Conservation (phyloP, 768 basidiomycete genomes). For the Boletus insuetus region DNA sequence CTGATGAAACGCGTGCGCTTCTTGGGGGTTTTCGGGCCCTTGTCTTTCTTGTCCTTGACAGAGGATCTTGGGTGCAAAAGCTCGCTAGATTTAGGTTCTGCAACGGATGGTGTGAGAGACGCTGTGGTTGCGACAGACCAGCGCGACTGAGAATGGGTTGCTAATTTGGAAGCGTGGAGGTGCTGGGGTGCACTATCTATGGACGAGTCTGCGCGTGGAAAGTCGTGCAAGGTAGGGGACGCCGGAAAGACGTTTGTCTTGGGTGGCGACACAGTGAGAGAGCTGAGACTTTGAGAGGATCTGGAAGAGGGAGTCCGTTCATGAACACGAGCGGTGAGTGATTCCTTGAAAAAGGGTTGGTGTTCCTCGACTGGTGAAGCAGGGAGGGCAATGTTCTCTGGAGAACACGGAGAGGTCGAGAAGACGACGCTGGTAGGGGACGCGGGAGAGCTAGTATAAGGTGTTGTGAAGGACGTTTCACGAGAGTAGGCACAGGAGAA, state of each 20-base stretch:
- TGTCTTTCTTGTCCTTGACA: slow-evolving; percentile 20
- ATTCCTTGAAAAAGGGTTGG: background rate
- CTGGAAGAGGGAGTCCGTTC: slow-evolving; percentile 5
- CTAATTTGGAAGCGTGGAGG: slow-evolving; percentile 4
- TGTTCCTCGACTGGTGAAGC: slow-evolving; percentile 22
- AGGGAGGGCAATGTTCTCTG: slow-evolving; percentile 28
- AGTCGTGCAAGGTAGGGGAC: background rate
- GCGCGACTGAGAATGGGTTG: slow-evolving; percentile 16
- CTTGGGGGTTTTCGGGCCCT: slow-evolving; percentile 24
- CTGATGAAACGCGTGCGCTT: slow-evolving; percentile 34
- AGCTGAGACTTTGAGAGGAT: slow-evolving; percentile 6
- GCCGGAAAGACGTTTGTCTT: slow-evolving; percentile 6
- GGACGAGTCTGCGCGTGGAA: background rate
- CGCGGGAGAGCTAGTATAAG: slow-evolving; percentile 18
- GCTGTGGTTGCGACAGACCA: slow-evolving; percentile 35
- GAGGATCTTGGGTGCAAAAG: slow-evolving; percentile 11
- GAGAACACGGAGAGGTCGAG: slow-evolving; percentile 9
- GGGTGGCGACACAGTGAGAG: slow-evolving; percentile 2
- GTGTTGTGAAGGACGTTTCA: slow-evolving; percentile 25
- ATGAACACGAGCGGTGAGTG: background rate
- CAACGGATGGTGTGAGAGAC: slow-evolving; percentile 20
- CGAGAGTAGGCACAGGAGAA: slow-evolving; percentile 29
- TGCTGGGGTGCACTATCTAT: background rate
- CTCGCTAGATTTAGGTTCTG: slow-evolving; percentile 6
- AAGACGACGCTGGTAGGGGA: slow-evolving; percentile 24